phyloP scores from a whole-genome alignment of 2,329 filamentous ascomycete species.

The Thielaviopsis punctulata region DNA sequence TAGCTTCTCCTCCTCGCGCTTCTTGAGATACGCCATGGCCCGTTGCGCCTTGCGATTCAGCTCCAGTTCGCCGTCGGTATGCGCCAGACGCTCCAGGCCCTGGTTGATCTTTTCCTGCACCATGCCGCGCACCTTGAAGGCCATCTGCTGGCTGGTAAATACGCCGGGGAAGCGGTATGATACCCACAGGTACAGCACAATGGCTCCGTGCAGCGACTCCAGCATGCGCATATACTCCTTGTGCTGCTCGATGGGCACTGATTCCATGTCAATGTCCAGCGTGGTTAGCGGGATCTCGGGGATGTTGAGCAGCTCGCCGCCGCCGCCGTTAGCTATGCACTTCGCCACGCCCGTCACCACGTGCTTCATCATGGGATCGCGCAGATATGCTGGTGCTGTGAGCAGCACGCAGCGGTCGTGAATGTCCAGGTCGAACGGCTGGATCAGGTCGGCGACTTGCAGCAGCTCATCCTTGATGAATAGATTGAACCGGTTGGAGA shows the following conservation, averaged over 20 bases:
- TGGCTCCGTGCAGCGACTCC: slow-evolving; percentile 62
- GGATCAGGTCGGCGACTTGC: slow-evolving; percentile 55
- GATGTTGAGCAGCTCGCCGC: slow-evolving; percentile 56
- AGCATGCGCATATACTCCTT: slow-evolving; percentile 46
- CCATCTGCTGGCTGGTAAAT: slow-evolving; percentile 58
- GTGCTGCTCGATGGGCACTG: slow-evolving; percentile 20
- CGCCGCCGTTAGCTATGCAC: slow-evolving; percentile 49
- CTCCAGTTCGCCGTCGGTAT: slow-evolving; percentile 22
- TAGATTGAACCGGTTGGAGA: slow-evolving; percentile 53
- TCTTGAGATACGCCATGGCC: slow-evolving; percentile 8
- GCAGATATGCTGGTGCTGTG: slow-evolving; percentile 47
- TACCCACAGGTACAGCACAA: slow-evolving; percentile 85
- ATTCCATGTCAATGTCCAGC: slow-evolving; percentile 43
- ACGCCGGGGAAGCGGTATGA: slow-evolving; percentile 74
- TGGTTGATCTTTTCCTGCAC: slow-evolving; percentile 56
- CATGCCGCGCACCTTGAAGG: slow-evolving; percentile 60
- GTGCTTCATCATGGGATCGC: slow-evolving; percentile 27
- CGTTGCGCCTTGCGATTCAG: slow-evolving; percentile 18
- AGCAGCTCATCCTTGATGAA: slow-evolving; percentile 40
- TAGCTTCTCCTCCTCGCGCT: slow-evolving; percentile 14
- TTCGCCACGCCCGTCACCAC: slow-evolving; percentile 48
- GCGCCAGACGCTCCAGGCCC: slow-evolving; percentile 32
- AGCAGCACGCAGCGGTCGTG: slow-evolving; percentile 44
- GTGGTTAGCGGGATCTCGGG: slow-evolving; percentile 52
- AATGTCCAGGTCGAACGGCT: slow-evolving; percentile 51